Evolutionary conservation across 495 filamentous ascomycete genomes (phyloP).

Genomic region (Poronia punctata): DNA sequence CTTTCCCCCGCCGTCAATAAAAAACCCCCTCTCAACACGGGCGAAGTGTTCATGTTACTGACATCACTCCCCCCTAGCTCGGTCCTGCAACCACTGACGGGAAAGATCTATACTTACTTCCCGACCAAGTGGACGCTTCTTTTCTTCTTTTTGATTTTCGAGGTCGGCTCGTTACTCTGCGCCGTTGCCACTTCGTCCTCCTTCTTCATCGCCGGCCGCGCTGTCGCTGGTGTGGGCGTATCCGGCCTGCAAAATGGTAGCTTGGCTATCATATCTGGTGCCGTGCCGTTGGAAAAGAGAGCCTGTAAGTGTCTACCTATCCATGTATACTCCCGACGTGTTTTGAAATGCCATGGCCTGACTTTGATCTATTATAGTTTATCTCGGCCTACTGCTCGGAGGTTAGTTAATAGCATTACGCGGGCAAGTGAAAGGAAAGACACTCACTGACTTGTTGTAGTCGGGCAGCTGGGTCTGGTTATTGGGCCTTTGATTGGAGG

Average conservation of each 20-base stretch:
- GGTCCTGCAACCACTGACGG: conserved; percentile 42
- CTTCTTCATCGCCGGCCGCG: conserved; percentile 49
- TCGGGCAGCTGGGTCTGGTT: conserved; percentile 30
- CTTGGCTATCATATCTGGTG: conserved; percentile 43
- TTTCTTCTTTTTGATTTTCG: conserved; percentile 39
- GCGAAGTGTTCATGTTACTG: neutral
- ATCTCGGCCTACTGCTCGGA: conserved; percentile 20
- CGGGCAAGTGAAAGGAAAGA: neutral
- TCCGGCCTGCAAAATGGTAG: conserved; percentile 46
- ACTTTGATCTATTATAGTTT: conserved; percentile 15
- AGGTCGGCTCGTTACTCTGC: conserved; percentile 48
- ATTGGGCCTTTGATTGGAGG: conserved; percentile 53
- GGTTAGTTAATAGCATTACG: conserved; percentile 10
- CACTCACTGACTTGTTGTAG: conserved; percentile 12
- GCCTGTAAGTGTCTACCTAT: conserved; percentile 31
- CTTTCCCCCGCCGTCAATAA: conserved; percentile 1
- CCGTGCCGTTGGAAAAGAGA: conserved; percentile 38
- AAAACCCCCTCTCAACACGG: neutral
- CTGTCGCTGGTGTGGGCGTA: conserved; percentile 45
- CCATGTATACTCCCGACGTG: neutral
- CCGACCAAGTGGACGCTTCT: conserved; percentile 39
- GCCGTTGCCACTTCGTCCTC: conserved; percentile 41
- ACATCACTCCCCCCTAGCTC: conserved; percentile 17
- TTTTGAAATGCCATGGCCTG: neutral
- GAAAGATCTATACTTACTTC: conserved; percentile 45